Evolutionary conservation across 176 grass and related monocot genomes (phyloP).

Genomic region (Pontederia crassipes): DNA sequence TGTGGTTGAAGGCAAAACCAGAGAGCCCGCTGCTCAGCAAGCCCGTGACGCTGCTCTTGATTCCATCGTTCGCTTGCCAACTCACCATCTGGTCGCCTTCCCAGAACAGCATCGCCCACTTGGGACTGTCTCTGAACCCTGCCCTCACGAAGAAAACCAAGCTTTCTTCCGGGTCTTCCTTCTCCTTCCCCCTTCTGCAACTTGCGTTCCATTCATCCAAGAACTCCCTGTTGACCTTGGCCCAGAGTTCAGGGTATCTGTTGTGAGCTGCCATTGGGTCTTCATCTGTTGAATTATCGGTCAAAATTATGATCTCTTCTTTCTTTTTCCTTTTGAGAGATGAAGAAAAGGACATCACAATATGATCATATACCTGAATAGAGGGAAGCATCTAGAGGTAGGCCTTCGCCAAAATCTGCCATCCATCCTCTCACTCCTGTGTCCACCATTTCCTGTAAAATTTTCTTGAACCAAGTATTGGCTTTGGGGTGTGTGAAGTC

Average conservation of each 20-base stretch:
- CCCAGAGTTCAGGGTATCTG: conserved; percentile 87
- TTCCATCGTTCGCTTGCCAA: conserved; percentile 89
- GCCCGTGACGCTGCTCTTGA: conserved; percentile 92
- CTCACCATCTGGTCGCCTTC: conserved; percentile 98
- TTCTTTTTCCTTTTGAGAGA: background rate
- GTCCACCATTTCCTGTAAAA: conserved; percentile 56
- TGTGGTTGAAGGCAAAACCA: conserved; percentile 93
- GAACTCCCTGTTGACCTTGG: conserved; percentile 79
- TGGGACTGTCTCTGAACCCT: conserved; percentile 65
- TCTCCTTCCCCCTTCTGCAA: background rate
- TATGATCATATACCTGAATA: conserved; percentile 36
- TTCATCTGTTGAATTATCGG: conserved; percentile 26
- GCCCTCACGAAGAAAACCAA: conserved; percentile 86
- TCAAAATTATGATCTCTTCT: background rate
- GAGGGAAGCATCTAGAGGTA: conserved; percentile 70
- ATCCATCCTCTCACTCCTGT: conserved; percentile 76
- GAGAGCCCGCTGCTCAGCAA: conserved; percentile 81
- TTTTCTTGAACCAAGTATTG: conserved; percentile 63
- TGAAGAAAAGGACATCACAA: background rate
- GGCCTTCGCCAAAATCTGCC: conserved; percentile 92
- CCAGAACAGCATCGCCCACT: conserved; percentile 96
- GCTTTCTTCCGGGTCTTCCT: conserved; percentile 25
- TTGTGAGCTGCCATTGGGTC: conserved; percentile 71
- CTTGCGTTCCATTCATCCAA: conserved; percentile 47
- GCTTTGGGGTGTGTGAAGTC: conserved; percentile 76